Evolutionary conservation across 805 yeast species (phyloP), one percentile per base, ranked within the genome.

Genomic region (Cyberlindnera mycetangii): DNA sequence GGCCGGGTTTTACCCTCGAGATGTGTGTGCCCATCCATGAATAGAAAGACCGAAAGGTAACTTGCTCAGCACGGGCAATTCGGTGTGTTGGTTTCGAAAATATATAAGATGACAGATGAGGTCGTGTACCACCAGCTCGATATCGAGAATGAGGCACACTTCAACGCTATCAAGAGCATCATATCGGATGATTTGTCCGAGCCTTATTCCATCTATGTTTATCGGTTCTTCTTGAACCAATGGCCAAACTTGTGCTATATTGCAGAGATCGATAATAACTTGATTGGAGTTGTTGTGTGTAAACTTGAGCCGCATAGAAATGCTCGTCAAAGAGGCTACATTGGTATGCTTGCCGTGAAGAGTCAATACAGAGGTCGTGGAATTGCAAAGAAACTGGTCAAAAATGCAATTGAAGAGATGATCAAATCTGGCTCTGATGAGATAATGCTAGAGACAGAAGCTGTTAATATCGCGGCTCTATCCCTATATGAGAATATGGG

Each of bases 331-430:
- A 73, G 99, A 48, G 99, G 99, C 0, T 93, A 93, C 59, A 90
- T 93, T 22, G 99, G 97, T 2, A 93, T 93, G 99, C 68, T 93
- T 43, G 96, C 95, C 0, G 95, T 92, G 11, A 81, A 82, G 40
- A 79, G 80, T 31, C 60, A 66, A 14, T 81, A 74, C 60, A 70
- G 99, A 44, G 90, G 95, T 3, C 69, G 68, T 35, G 96, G 97
- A 1, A 84, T 90, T 37, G 97, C 97, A 3, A 83, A 83, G 52
- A 68, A 69, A 37, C 71, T 93, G 39, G 89, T 89, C 15, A 70
- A 72, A 37, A 56, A 70, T 44, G 78, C 85, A 5, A 74, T 92
- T 5, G 75, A 76, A 14, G 73, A 73, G 31, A 85, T 93, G 90
- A 72, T 74, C 7, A 59, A 67, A 39, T 73, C 74, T 47, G 67